phyloP scores from a whole-genome alignment of 2,329 filamentous ascomycete species.

The Ophiostoma fasciatum region DNA sequence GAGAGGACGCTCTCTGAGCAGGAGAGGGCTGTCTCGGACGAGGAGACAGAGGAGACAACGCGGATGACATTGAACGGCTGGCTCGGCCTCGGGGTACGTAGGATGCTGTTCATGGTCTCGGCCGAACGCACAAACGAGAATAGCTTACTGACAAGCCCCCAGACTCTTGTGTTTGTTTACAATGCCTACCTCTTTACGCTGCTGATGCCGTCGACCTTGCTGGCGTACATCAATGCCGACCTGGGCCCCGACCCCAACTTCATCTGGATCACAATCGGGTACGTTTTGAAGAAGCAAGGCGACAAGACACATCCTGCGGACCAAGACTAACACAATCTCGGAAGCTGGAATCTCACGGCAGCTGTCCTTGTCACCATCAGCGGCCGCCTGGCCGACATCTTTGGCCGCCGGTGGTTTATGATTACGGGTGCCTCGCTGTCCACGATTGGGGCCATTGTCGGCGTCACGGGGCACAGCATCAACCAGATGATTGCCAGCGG shows the following conservation, averaged over 20 bases:
- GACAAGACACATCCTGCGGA: too few species aligned
- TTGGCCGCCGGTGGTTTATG: constrained; percentile 23
- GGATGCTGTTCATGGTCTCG: not conserved
- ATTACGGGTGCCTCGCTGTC: constrained; percentile 19
- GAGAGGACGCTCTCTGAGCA: not conserved
- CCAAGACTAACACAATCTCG: not conserved
- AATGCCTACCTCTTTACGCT: constrained; percentile 13
- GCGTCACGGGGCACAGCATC: constrained; percentile 22
- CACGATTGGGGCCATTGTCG: constrained; percentile 22
- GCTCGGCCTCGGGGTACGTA: not conserved
- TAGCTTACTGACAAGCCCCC: not conserved
- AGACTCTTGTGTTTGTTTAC: not conserved
- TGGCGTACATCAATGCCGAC: constrained; percentile 20
- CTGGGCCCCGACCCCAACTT: constrained; percentile 19
- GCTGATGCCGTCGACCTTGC: constrained; percentile 15
- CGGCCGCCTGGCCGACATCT: constrained; percentile 23
- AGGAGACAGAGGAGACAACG: not conserved
- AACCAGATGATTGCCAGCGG: constrained; percentile 24
- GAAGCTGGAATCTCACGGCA: constrained; percentile 6
- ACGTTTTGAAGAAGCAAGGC: not conserved
- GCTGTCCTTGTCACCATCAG: constrained; percentile 6
- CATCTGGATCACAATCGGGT: constrained; percentile 17
- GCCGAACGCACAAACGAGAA: too few species aligned
- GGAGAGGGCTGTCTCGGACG: not conserved
- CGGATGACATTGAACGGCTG: not conserved